Evolutionary conservation across 768 basidiomycete species (phyloP).

Genomic region (Pholiota molesta): DNA sequence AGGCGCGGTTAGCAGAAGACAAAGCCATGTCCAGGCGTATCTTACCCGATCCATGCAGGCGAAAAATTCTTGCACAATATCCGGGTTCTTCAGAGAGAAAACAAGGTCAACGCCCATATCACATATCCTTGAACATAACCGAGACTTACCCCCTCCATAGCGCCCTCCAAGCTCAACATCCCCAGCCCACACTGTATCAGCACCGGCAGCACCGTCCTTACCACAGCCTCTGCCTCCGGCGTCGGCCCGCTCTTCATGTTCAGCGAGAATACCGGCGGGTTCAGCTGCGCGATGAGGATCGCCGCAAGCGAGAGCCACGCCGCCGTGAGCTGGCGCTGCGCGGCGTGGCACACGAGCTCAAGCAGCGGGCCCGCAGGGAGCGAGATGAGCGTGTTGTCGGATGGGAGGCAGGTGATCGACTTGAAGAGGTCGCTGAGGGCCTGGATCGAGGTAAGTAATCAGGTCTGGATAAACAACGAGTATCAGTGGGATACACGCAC

Average conservation of each 20-base stretch:
- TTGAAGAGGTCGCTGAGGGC: conserved; percentile 83
- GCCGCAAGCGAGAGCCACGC: conserved; percentile 85
- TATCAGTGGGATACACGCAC: conserved; percentile 46
- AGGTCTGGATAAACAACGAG: not conserved
- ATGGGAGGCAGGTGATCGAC: conserved; percentile 80
- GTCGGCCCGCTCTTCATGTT: conserved; percentile 56
- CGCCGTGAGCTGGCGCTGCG: conserved; percentile 71
- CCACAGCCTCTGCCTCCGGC: conserved; percentile 57
- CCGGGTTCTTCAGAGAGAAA: conserved; percentile 68
- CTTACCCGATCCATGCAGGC: conserved; percentile 75
- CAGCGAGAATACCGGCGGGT: conserved; percentile 62
- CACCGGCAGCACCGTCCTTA: conserved; percentile 56
- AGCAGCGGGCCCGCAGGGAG: conserved; percentile 81
- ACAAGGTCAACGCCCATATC: not conserved
- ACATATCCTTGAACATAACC: not conserved
- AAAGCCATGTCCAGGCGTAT: not conserved
- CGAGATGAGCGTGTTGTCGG: conserved; percentile 77
- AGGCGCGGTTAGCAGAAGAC: conserved; percentile 25
- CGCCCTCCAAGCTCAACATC: conserved; percentile 55
- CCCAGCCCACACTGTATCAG: conserved; percentile 61
- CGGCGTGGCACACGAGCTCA: conserved; percentile 73
- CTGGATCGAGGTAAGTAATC: conserved; percentile 36
- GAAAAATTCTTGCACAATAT: conserved; percentile 90
- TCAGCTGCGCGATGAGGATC: conserved; percentile 81
- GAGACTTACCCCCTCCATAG: conserved; percentile 68